Evolutionary conservation across 805 yeast genomes (phyloP).

Genomic region (Wickerhamomyces strasburgensis): DNA sequence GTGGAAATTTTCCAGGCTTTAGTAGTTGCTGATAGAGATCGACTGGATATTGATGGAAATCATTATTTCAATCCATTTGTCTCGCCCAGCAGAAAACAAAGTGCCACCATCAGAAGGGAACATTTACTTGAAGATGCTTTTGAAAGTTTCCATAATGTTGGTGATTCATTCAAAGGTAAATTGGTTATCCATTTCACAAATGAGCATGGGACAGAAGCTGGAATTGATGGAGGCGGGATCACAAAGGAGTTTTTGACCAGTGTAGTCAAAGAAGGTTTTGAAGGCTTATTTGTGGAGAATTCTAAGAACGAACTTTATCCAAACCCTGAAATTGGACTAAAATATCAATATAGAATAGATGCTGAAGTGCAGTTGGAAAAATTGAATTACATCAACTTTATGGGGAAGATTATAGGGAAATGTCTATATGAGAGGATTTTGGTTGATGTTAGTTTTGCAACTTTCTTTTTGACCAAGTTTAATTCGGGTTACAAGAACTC

Average conservation of each 20-base stretch:
- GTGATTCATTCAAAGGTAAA: slow-evolving; percentile 51
- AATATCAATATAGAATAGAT: slow-evolving; percentile 30
- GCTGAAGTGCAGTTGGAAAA: slow-evolving; percentile 24
- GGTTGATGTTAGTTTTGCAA: slow-evolving; percentile 80
- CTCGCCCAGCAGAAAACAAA: slow-evolving; percentile 7
- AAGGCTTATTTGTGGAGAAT: slow-evolving; percentile 38
- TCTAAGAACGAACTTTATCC: slow-evolving; percentile 68
- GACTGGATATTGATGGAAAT: slow-evolving; percentile 18
- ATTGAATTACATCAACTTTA: slow-evolving; percentile 43
- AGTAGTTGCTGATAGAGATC: slow-evolving; percentile 47
- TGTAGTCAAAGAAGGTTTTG: slow-evolving; percentile 65
- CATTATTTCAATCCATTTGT: not conserved
- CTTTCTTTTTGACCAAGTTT: slow-evolving; percentile 67
- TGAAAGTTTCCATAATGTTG: slow-evolving; percentile 47
- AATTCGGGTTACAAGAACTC: slow-evolving; percentile 45
- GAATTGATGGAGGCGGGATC: slow-evolving; percentile 96
- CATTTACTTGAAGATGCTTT: slow-evolving; percentile 72
- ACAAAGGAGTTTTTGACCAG: slow-evolving; percentile 86
- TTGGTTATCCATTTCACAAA: slow-evolving; percentile 65
- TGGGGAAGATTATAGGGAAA: slow-evolving; percentile 84
- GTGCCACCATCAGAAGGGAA: slow-evolving; percentile 64
- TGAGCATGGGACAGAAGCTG: slow-evolving; percentile 76
- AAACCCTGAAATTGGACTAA: slow-evolving; percentile 46
- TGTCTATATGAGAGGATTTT: slow-evolving; percentile 80
- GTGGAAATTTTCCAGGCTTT: slow-evolving; percentile 67